A percentile compares a stretch with the other conserved stretches of the same genome.
Evolutionary conservation across 306 rosid species (phyloP).

Genomic region (Datisca glomerata): DNA sequence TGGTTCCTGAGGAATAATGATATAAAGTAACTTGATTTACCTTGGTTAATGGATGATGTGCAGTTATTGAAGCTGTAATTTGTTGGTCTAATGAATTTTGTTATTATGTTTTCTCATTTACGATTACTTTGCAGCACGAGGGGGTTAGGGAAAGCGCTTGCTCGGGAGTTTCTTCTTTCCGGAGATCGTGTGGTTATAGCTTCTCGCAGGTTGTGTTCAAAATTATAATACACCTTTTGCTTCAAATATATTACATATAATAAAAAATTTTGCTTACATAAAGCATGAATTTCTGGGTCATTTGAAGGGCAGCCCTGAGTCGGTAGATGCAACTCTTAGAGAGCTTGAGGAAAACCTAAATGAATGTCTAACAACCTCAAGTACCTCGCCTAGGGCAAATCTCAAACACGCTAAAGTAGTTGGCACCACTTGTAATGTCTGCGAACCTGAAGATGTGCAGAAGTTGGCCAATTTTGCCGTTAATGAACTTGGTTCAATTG

Average conservation of each 20-base stretch:
- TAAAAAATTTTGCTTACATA: background rate
- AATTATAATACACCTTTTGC: slow-evolving; percentile 6
- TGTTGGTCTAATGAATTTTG: slow-evolving; percentile 1
- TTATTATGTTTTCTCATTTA: background rate
- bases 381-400: slow-evolving; percentile 36
- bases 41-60: too few relatives aligned
- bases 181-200: slow-evolving; percentile 80
- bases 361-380: slow-evolving; percentile 49
- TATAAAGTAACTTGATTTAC: too few relatives aligned
- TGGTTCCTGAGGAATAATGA: too few relatives aligned
- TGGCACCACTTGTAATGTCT: slow-evolving; percentile 81
- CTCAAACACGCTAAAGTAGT: slow-evolving; percentile 64
- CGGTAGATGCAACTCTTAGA: slow-evolving; percentile 55
- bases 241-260: background rate
- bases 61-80: too few relatives aligned
- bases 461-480: slow-evolving; percentile 58
- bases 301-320: slow-evolving; percentile 58
- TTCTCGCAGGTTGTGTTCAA: slow-evolving; percentile 71
- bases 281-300: background rate
- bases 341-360: slow-evolving; percentile 83
- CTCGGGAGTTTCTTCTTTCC: slow-evolving; percentile 86
- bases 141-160: slow-evolving; percentile 94
- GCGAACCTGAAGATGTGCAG: slow-evolving; percentile 59
- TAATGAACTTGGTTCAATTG: slow-evolving; percentile 55
- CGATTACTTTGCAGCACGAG: slow-evolving; percentile 48